Percentiles rank a stretch among this genome's conserved stretches.
These are phyloP conservation scores for Botrytis pseudocinerea DNA, from an alignment of 2,329 filamentous ascomycete genomes.

Conservation along the genomic window DNA sequence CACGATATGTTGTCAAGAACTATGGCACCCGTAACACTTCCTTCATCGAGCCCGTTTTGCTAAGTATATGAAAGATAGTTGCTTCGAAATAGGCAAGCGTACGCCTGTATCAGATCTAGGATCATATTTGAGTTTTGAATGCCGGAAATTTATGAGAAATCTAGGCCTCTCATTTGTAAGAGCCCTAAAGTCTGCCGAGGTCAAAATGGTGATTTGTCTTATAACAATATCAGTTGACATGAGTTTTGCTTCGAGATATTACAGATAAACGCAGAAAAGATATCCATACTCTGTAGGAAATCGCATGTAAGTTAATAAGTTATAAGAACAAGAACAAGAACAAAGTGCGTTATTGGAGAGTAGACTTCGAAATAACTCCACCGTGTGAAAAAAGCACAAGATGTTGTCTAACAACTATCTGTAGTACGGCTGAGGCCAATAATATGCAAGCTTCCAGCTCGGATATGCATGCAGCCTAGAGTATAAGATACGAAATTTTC, in stretches of 20 bases:
- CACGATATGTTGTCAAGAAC: not conserved
- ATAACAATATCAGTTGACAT: not conserved
- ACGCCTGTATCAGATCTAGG: not conserved
- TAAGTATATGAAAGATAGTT: not conserved
- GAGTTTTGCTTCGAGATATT: not conserved
- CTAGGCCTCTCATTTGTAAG: not conserved
- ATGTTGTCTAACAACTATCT: not conserved
- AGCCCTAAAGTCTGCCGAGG: not conserved
- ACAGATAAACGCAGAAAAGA: not conserved
- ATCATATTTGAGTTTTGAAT: not conserved
- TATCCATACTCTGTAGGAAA: not conserved
- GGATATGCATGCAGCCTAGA: conserved; percentile 16
- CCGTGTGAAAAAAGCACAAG: not conserved
- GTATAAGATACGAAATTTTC: not conserved
- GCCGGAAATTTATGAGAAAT: conserved; percentile 3
- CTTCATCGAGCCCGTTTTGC: conserved; percentile 5
- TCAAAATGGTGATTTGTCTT: not conserved
- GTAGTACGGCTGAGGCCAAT: conserved; percentile 6
- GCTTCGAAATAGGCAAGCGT: not conserved
- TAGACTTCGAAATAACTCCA: not conserved
- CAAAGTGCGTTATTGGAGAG: not conserved
- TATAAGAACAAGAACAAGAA: not conserved
- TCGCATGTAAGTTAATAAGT: not conserved
- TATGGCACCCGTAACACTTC: not conserved
- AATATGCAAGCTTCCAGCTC: conserved; percentile 18